These are phyloP conservation scores for Chenopodium suecicum DNA, from an alignment of 148 eudicot genomes.

Conservation along the genomic window DNA sequence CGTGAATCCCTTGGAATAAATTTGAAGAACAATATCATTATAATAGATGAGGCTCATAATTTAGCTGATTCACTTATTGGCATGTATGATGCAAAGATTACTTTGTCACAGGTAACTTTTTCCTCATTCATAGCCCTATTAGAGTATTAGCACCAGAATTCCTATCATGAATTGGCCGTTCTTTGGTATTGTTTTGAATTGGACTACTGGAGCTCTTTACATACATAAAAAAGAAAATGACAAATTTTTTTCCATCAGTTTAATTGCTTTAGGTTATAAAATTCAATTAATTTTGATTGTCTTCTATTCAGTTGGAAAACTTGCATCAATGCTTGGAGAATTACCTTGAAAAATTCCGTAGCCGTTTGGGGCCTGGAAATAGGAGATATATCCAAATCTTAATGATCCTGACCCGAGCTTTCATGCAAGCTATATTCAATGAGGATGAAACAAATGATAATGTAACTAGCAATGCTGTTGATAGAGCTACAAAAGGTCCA, in stretches of 20 bases:
- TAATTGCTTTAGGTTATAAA: slow-evolving; percentile 16
- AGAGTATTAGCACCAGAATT: not conserved
- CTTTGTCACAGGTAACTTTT: slow-evolving; percentile 60
- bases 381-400: slow-evolving; percentile 86
- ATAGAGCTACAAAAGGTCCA: slow-evolving; percentile 34
- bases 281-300: not conserved
- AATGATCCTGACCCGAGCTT: slow-evolving; percentile 68
- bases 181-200: not conserved
- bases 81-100: slow-evolving; percentile 85
- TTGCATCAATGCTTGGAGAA: slow-evolving; percentile 62
- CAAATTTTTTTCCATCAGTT: not conserved
- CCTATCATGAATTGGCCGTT: not conserved
- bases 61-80: slow-evolving; percentile 93
- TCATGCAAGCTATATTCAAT: slow-evolving; percentile 48
- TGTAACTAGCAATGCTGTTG: slow-evolving; percentile 31
- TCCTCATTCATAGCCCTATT: slow-evolving; percentile 5
- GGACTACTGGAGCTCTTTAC: no score
- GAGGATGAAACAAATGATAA: slow-evolving; percentile 17
- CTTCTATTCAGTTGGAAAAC: slow-evolving; percentile 57
- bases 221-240: no score
- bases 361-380: slow-evolving; percentile 86
- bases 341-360: slow-evolving; percentile 64
- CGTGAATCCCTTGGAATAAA: slow-evolving; percentile 93
- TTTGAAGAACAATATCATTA: slow-evolving; percentile 66
- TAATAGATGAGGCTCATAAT: slow-evolving; percentile 97